A percentile compares a stretch with the other conserved stretches of the same genome.
These are phyloP conservation scores for Grigorovia jiainica DNA, from an alignment of 805 yeast genomes.

Conservation along the genomic window DNA sequence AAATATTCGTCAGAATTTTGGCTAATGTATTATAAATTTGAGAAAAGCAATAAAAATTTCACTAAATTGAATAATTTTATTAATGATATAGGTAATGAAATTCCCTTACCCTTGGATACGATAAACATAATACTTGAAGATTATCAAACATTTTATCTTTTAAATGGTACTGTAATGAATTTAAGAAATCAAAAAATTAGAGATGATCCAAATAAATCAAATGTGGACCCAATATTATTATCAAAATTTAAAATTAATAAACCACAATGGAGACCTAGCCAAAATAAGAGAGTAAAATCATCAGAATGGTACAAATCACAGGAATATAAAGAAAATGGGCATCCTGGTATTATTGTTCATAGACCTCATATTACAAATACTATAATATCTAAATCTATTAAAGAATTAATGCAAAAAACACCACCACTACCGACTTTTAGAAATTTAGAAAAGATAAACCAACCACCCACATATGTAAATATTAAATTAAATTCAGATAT, in stretches of 20 bases:
- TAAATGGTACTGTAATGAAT: conserved; percentile 22
- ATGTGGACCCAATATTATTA: conserved; percentile 21
- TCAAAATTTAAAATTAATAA: conserved; percentile 24
- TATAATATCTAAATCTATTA: conserved; percentile 17
- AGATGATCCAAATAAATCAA: not conserved
- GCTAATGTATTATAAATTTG: conserved; percentile 47
- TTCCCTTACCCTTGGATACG: conserved; percentile 39
- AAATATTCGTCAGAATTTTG: conserved; percentile 42
- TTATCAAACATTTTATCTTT: conserved; percentile 30
- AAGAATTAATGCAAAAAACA: conserved; percentile 13
- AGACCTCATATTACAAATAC: conserved; percentile 37
- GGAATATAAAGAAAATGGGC: conserved; percentile 27
- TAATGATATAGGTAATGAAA: conserved; percentile 34
- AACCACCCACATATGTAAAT: conserved; percentile 29
- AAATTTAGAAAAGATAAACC: conserved; percentile 54
- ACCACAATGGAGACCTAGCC: conserved; percentile 20
- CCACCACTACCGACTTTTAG: conserved; percentile 46
- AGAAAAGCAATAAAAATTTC: conserved; percentile 36
- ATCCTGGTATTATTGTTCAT: conserved; percentile 30
- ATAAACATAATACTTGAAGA: conserved; percentile 36
- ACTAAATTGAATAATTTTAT: conserved; percentile 38
- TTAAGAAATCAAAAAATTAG: conserved; percentile 4
- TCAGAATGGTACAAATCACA: conserved; percentile 19
- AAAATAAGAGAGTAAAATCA: conserved; percentile 3
- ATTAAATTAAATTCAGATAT: no score